These are phyloP conservation scores for Penicillium sp. DNA, from an alignment of 2,329 filamentous ascomycete species.

Conservation along the genomic window DNA sequence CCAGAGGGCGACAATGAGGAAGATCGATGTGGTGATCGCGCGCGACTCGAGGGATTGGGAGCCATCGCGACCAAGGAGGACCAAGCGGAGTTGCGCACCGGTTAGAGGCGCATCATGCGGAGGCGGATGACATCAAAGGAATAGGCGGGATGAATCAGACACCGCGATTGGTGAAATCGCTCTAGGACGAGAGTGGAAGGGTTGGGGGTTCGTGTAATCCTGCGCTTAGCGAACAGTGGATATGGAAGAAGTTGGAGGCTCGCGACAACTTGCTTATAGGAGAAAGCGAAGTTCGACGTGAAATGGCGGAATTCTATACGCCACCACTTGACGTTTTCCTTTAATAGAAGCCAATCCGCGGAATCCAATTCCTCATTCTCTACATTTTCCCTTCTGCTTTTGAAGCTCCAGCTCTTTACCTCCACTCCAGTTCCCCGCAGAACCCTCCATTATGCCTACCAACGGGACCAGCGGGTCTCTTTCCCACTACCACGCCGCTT, in stretches of 20 bases:
- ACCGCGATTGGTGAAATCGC: conserved; percentile 3
- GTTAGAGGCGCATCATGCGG: conserved; percentile 6
- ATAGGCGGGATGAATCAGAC: background rate
- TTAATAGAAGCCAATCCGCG: conserved; percentile 7
- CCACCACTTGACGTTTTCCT: conserved; percentile 1
- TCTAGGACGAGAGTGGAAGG: conserved; percentile 3
- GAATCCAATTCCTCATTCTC: conserved; percentile 5
- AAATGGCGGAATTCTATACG: conserved; percentile 22
- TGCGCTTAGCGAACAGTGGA: conserved; percentile 24
- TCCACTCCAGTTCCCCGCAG: conserved; percentile 11
- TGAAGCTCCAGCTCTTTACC: conserved; percentile 7
- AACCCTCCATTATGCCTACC: conserved; percentile 17
- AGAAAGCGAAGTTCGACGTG: conserved; percentile 30
- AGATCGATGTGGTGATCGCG: conserved; percentile 8
- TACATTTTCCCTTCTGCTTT: background rate
- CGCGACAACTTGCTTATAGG: conserved; percentile 26
- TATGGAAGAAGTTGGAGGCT: conserved; percentile 9
- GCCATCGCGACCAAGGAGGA: conserved; percentile 6
- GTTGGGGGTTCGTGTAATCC: conserved; percentile 20
- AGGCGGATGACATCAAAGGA: conserved; percentile 10
- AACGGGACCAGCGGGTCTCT: conserved; percentile 38
- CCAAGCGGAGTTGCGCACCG: background rate
- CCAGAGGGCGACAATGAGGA: conserved; percentile 4
- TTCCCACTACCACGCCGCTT: conserved; percentile 63
- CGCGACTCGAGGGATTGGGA: conserved; percentile 8